Base-by-base conservation (phyloP, 2,329 filamentous ascomycete genomes). In the Botryosphaeria dothidea region DNA sequence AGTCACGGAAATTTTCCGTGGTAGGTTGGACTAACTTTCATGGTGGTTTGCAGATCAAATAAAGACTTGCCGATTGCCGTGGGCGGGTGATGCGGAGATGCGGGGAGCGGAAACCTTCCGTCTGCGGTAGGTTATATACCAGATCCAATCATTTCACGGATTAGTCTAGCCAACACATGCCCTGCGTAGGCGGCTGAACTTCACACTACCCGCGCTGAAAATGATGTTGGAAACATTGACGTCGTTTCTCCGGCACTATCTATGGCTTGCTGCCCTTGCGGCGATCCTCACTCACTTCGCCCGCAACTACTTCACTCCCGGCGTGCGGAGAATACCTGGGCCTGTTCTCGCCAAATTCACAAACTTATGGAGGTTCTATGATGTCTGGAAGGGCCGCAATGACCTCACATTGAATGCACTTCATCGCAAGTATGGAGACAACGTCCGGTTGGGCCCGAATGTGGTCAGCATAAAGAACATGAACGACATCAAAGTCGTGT, bases 381-480 rank as follows among this genome's bases (percentile, higher is more conserved):
- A 87, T 51, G 60, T 54, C 1, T 72, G 66, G 15, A 51, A 49
- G 41, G 71, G 71, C 3, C 60, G 66, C 25, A 15, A 67, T 3
- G 67, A 70, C n/a, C 63, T 67, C 3, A 67, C 66, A 0, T 64
- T 71, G 8, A 61, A 58, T 13, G 8, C 51, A 52, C 80, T 86
- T 3, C 92, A 96, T 77, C 84, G 89, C 79, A 88, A 88, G 71
- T 81, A 90, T 48, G 92, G 92, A 4, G 87, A 88, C 15, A 78
- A 95, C 0, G 88, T 96, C 21, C 85, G 92, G 25, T 89, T 96
- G 69, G 89, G 92, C 71, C 92, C 92, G 0, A 87, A 91, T 70
- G 92, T 95, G 69, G 83, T 95, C 69, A 69, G 49, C 29, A 52
- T 52, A 27, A 34, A 29, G 17, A 52, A 52, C 49, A 52, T 52